Percentiles rank a stretch among this genome's conserved stretches.
Conservation (phyloP, 2,329 filamentous ascomycete species). For the Diaporthe amygdali region DNA sequence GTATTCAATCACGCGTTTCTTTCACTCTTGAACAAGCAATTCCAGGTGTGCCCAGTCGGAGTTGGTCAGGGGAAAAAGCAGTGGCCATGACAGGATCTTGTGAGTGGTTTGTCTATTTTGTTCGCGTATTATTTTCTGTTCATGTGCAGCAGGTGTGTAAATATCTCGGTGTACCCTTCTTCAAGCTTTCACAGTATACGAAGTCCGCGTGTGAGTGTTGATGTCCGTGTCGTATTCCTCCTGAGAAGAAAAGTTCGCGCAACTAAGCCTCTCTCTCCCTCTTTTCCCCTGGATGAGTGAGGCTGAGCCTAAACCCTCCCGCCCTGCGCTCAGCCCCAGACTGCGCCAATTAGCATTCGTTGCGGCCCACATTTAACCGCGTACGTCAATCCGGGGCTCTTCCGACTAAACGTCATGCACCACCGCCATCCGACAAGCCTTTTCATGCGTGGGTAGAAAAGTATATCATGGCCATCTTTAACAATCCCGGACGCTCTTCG, state of each 20-base stretch:
- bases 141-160: not conserved
- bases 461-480: not conserved
- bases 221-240: not conserved
- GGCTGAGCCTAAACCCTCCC: not conserved
- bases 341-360: not conserved
- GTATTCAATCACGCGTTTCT: not conserved
- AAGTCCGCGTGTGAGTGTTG: not conserved
- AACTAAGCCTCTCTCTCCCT: not conserved
- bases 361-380: not conserved
- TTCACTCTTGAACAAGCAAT: not conserved
- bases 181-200: not conserved
- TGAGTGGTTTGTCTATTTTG: not conserved
- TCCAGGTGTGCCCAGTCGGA: not conserved
- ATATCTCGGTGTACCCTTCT: no score
- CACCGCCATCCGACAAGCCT: not conserved
- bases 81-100: no score
- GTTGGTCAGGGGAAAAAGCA: no score
- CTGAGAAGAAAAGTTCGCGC: not conserved
- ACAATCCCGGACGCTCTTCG: rapidly evolving
- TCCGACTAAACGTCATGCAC: not conserved
- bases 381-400: not conserved
- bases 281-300: not conserved
- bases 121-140: not conserved
- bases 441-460: not conserved
- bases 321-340: not conserved